Base-by-base conservation (phyloP, 305 asterid genomes). In the Plantago rigida region DNA sequence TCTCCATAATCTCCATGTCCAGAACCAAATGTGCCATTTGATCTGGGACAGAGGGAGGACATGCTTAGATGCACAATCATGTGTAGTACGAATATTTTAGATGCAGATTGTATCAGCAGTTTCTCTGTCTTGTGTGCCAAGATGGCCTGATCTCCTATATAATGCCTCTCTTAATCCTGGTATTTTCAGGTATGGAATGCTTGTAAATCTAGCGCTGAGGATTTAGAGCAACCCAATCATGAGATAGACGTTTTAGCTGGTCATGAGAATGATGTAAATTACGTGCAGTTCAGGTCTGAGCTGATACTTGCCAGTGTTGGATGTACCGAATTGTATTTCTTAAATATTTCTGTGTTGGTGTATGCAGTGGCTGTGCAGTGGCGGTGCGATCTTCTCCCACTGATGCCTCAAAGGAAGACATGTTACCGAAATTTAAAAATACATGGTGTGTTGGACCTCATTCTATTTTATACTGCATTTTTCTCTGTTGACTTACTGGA, bases 191-290 rank as follows among this genome's bases (percentile, higher is more conserved):
- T 92, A 26, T 92, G 99, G 99, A 92, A 79, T 81, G 97, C 96
- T 72, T 85, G 89, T 75, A 89, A 89, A 75, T 76, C 85, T 65
- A 79, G 74, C 58, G 45, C 83, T 55, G 97, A 85, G 69, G 97
- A 86, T 67, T 69, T 89, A 10, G 94, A 78, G 71, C 94, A 81
- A 75, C 99, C 97, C 68, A 92, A 78, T 78, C 95, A 89, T 78
- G 99, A 92, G 78, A 84, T 89, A 72, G 96, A 92, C 56, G 69
- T 92, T 67, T 79, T 92, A 67, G 78, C 92, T 74, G 99, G 99
- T 52, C 99, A 92, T 70, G 99, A 92, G 85, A 89, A 92, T 76
- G 99, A 92, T 76, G 99, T 92, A 70, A 92, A 92, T 73, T 92
- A 86, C 69, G 99, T 89, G 75, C 97, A 92, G 74, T 92, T 92